Conservation (phyloP, 2,329 filamentous ascomycete species). For the Colletotrichum salicis region DNA sequence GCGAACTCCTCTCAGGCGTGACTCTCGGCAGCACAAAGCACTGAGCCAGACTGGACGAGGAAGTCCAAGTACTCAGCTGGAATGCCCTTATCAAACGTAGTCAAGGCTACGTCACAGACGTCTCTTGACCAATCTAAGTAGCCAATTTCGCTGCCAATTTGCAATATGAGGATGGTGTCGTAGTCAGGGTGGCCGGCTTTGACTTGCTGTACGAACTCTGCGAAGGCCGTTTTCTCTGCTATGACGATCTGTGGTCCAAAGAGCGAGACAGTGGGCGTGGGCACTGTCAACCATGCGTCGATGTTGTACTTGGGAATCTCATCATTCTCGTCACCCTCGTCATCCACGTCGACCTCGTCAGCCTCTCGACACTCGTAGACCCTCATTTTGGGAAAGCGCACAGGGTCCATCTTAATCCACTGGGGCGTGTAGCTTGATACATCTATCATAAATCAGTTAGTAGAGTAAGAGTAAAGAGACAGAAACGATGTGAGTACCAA, state of each 20-base stretch:
- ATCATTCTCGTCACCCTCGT: neutral
- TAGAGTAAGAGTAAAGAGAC: too few species aligned
- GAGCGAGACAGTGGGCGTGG: neutral
- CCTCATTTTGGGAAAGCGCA: neutral
- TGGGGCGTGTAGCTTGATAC: neutral
- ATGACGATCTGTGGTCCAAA: neutral
- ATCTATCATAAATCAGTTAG: neutral
- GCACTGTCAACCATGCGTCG: too few species aligned
- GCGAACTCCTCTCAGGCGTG: neutral
- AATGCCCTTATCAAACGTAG: neutral
- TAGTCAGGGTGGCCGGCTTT: neutral
- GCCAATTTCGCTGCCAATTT: neutral
- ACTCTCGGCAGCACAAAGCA: neutral
- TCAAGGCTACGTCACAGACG: neutral
- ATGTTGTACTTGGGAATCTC: neutral
- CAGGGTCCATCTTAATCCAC: constrained; percentile 4
- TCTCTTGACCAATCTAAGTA: neutral
- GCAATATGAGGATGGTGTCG: constrained; percentile 9
- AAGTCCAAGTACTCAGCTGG: neutral
- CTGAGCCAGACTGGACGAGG: neutral
- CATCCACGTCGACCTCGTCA: too few species aligned
- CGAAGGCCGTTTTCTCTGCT: neutral
- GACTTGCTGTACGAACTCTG: neutral
- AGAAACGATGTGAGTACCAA: too few species aligned
- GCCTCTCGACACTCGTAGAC: too few species aligned